Evolutionary conservation across 2,329 filamentous ascomycete genomes (phyloP).

Genomic region (Cytospora piceicola): DNA sequence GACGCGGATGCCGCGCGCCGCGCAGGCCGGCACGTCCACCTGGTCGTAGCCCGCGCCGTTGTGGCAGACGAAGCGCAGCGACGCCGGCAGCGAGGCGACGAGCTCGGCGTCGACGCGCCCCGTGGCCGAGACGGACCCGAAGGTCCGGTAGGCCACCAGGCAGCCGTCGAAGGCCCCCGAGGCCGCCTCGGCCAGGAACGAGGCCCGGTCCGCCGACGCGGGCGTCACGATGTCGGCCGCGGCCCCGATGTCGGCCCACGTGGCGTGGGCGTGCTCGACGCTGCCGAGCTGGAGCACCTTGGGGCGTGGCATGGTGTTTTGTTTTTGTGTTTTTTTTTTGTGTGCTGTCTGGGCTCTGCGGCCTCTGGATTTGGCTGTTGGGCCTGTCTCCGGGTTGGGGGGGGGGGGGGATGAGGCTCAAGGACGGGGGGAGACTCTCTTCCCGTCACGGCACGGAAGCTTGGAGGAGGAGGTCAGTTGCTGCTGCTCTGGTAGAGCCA

Average conservation of each 20-base stretch:
- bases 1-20: conserved; percentile 66
- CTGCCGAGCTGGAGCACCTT: conserved; percentile 66
- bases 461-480: too few species aligned
- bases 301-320: conserved; percentile 38
- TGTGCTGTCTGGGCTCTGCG: too few species aligned
- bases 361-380: too few species aligned
- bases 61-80: conserved; percentile 62
- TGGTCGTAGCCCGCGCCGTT: conserved; percentile 85
- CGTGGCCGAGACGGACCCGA: conserved; percentile 65
- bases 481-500: too few species aligned
- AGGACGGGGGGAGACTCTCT: neutral
- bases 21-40: conserved; percentile 74
- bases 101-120: conserved; percentile 73
- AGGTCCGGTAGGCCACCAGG: conserved; percentile 71
- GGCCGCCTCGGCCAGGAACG: conserved; percentile 71
- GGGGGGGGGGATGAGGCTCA: too few species aligned
- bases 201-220: conserved; percentile 61
- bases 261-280: conserved; percentile 66
- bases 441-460: too few species aligned
- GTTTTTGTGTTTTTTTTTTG: neutral
- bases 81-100: conserved; percentile 58
- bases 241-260: conserved; percentile 58
- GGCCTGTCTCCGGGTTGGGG: too few species aligned
- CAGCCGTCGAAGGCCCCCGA: conserved; percentile 69
- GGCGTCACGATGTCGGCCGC: conserved; percentile 70